phyloP scores from a whole-genome alignment of 2,329 filamentous ascomycete species.

The Byssothecium circinans region DNA sequence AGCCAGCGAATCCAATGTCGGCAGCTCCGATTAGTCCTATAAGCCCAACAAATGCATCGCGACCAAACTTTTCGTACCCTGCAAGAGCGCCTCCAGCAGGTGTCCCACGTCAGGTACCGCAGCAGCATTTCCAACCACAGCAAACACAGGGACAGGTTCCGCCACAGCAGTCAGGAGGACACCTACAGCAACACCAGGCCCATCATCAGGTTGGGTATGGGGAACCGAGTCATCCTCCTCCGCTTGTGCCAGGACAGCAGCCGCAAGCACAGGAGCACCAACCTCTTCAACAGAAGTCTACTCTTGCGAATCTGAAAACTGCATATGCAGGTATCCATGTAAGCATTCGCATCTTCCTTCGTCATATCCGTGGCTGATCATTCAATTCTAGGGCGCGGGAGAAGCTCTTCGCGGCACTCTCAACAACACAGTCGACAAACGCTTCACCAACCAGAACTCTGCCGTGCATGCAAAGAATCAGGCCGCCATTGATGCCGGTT shows the following conservation, averaged over 20 bases:
- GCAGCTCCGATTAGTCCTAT: conserved; percentile 29
- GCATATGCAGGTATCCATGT: conserved; percentile 42
- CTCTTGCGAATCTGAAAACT: conserved; percentile 37
- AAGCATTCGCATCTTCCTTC: conserved; percentile 10
- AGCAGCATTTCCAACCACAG: conserved; percentile 4
- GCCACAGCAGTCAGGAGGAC: conserved; percentile 7
- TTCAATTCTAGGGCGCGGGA: conserved; percentile 30
- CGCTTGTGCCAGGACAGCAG: conserved; percentile 30
- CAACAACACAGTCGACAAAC: conserved; percentile 37
- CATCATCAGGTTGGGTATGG: conserved; percentile 17
- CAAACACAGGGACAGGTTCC: background rate
- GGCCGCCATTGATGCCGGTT: conserved; percentile 34
- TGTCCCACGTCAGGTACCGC: conserved; percentile 31
- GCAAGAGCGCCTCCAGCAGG: conserved; percentile 35
- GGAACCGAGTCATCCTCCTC: conserved; percentile 21
- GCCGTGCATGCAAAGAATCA: conserved; percentile 37
- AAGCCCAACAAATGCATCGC: conserved; percentile 32
- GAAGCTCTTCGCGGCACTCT: conserved; percentile 41
- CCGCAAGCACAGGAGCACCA: conserved; percentile 2
- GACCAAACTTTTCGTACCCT: conserved; percentile 42
- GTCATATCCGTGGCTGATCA: background rate
- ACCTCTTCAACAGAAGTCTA: conserved; percentile 21
- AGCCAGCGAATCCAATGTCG: conserved; percentile 36
- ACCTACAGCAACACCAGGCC: conserved; percentile 19
- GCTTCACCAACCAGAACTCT: conserved; percentile 24